Evolutionary conservation across 805 yeast genomes (phyloP), one percentile per base, ranked within the genome.

Genomic region (Clavispora vitiphila): DNA sequence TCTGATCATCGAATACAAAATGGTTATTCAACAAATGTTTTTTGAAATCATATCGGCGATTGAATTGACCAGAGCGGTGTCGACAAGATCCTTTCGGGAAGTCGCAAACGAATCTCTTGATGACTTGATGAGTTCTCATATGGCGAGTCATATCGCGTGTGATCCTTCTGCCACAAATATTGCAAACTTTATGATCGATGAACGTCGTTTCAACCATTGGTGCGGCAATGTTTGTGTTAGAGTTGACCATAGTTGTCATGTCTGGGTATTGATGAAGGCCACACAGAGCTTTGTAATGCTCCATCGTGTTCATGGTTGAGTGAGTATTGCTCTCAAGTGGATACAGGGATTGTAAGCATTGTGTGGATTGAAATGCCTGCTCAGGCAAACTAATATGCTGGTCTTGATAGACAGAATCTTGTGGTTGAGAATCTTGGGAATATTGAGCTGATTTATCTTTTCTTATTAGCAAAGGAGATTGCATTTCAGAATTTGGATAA

Each of bases 21-120:
- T 81, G 87, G 39, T 73, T 65, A 54, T 80, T 81, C 31, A 81
- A 60, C 40, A 81, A 58, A 54, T 81, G 87, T 53, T 81, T 81
- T 54, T 81, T 81, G 65, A 67, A 79, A 56, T 81, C 87, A 56
- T 81, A 81, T 5, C 83, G 83, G 37, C 87, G 64, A 60, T 81
- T 81, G 63, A 81, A 81, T 51, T 67, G 76, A 22, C 84, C 81
- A 11, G 80, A 69, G 51, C 73, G 78, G 55, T 80, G 86, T 3
- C 71, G 60, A 54, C 86, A 81, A 35, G 61, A 60, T n/a, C 62
- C 62, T 37, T 72, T 64, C 8, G 85, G 85, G 50, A 71, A 80
- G 14, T 76, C 67, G 55, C 87, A 81, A 26, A 60, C 68, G 55
- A 81, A 81, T 27, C 85, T 61, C 6, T 82, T 69, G 14, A 71